phyloP scores from a whole-genome alignment of 768 basidiomycete genomes.

The Lanmaoa pseudosensibilis region DNA sequence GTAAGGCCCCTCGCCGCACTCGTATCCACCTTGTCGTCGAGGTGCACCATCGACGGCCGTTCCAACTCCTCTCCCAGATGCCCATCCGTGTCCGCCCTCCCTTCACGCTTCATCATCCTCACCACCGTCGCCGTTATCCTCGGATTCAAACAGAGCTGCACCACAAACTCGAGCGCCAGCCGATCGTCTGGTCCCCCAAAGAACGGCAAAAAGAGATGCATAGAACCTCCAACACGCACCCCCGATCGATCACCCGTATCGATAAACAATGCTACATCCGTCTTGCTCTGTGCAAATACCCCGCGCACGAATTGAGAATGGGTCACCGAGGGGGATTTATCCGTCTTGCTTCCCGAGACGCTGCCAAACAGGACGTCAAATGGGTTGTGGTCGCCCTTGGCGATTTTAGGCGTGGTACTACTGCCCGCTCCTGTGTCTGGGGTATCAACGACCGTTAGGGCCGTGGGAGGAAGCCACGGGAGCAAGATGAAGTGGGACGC shows the following conservation, averaged over 20 bases:
- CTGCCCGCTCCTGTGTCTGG: not conserved
- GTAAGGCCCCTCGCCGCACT: not conserved
- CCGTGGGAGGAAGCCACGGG: constrained; percentile 70
- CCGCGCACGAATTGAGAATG: constrained; percentile 85
- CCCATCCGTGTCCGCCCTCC: constrained; percentile 12
- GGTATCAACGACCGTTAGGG: not conserved
- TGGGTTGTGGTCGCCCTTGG: constrained; percentile 46
- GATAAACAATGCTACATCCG: constrained; percentile 82
- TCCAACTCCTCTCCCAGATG: constrained; percentile 13
- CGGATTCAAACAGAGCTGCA: constrained; percentile 75
- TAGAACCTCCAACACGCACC: constrained; percentile 31
- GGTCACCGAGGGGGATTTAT: constrained; percentile 48
- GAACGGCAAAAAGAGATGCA: constrained; percentile 86
- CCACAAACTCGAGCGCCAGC: constrained; percentile 78
- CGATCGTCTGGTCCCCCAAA: constrained; percentile 95
- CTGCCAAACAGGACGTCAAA: constrained; percentile 67
- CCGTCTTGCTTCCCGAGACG: constrained; percentile 21
- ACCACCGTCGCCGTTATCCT: constrained; percentile 73
- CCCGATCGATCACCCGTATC: constrained; percentile 51
- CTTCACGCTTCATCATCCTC: constrained; percentile 55
- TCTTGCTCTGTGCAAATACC: constrained; percentile 68
- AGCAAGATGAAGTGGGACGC: constrained; percentile 76
- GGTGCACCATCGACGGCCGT: constrained; percentile 26
- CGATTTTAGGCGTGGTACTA: constrained; percentile 7
- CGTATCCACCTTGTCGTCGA: constrained; percentile 4